Conservation (phyloP, 2,329 filamentous ascomycete genomes). For the Beauveria brongniartii region DNA sequence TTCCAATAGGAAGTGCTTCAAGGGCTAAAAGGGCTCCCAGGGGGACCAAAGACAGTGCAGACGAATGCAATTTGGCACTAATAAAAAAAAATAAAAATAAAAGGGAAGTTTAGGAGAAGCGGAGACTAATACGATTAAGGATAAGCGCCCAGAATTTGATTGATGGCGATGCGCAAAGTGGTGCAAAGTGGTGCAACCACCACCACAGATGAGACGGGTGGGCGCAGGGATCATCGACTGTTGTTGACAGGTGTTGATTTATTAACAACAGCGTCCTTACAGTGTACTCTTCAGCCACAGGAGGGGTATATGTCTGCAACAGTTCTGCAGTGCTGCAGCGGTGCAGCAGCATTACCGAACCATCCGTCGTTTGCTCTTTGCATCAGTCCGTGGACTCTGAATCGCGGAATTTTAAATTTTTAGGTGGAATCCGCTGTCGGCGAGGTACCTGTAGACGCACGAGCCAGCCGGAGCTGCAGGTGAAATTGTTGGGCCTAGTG, state of each 20-base stretch:
- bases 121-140: constrained; percentile 1
- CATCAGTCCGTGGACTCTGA: no score
- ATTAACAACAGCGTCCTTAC: no score
- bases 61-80: neutral
- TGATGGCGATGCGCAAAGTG: neutral
- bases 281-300: no score
- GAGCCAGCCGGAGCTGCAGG: neutral
- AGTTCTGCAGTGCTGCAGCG: no score
- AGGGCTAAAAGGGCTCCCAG: neutral
- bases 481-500: neutral
- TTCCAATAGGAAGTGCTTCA: neutral
- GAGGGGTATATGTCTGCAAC: no score
- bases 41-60: neutral
- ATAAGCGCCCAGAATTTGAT: neutral
- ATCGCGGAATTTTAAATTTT: no score
- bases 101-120: neutral
- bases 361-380: no score
- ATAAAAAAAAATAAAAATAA: neutral
- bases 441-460: neutral
- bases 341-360: no score
- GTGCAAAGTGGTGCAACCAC: neutral
- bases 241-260: neutral
- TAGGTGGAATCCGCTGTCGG: neutral
- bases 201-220: neutral
- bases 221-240: neutral